Percentiles rank a stretch among this genome's conserved stretches.
These are phyloP conservation scores for Pleurotus citrinopileatus DNA, from an alignment of 768 basidiomycete species.

Conservation along the genomic window DNA sequence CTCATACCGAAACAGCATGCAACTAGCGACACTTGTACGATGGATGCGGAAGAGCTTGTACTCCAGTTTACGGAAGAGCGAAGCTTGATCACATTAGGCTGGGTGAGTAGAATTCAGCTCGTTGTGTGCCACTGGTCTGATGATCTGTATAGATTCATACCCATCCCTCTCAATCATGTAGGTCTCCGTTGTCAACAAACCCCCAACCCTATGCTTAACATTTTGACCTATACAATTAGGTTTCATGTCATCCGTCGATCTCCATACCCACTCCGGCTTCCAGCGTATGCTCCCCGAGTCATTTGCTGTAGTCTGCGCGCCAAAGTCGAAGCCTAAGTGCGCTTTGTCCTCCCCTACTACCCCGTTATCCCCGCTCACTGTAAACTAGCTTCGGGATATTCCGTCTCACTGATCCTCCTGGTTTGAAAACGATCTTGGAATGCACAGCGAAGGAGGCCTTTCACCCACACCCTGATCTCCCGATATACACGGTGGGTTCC, in stretches of 20 bases:
- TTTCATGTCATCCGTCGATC: constrained; percentile 93
- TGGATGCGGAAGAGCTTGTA: constrained; percentile 88
- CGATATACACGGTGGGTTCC: constrained; percentile 78
- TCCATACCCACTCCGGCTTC: constrained; percentile 90
- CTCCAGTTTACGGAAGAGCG: constrained; percentile 81
- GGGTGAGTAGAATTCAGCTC: constrained; percentile 53
- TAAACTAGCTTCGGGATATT: constrained; percentile 76
- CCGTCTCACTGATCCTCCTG: constrained; percentile 86
- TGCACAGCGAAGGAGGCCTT: constrained; percentile 76
- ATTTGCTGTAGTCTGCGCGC: constrained; percentile 91
- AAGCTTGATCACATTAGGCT: constrained; percentile 83
- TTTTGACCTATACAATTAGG: constrained; percentile 32
- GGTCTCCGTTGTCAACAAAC: too few relatives aligned
- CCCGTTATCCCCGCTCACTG: constrained; percentile 10
- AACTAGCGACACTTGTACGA: constrained; percentile 89
- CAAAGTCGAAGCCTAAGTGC: constrained; percentile 71
- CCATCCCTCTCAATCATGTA: constrained; percentile 86
- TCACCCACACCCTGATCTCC: constrained; percentile 80
- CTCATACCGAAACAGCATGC: constrained; percentile 88
- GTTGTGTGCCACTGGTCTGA: not conserved
- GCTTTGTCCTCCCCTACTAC: constrained; percentile 18
- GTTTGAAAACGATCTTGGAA: constrained; percentile 64
- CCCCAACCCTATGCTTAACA: too few relatives aligned
- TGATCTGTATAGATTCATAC: constrained; percentile 71
- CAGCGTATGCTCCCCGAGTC: constrained; percentile 90